phyloP scores from a whole-genome alignment of 2,329 filamentous ascomycete species.

The Polychaeton citri region DNA sequence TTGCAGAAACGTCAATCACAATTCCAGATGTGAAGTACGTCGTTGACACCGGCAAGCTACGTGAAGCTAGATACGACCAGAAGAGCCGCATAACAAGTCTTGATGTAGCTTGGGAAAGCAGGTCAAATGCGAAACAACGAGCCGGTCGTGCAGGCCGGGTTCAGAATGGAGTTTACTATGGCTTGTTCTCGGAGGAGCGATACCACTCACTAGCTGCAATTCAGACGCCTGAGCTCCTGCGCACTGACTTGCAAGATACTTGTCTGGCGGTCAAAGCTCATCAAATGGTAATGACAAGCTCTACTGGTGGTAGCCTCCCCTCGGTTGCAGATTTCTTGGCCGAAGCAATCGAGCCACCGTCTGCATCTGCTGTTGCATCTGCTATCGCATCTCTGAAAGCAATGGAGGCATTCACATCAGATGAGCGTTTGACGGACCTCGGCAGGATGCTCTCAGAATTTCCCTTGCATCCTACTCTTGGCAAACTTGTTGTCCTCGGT shows the following conservation, averaged over 20 bases:
- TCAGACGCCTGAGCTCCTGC: constrained; percentile 28
- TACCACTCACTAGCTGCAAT: constrained; percentile 21
- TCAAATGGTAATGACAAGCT: constrained; percentile 10
- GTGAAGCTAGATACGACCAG: constrained; percentile 28
- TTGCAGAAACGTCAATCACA: constrained; percentile 39
- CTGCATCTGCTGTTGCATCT: constrained; percentile 20
- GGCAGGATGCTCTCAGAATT: constrained; percentile 29
- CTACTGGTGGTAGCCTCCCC: constrained; percentile 7
- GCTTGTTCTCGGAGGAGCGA: constrained; percentile 29
- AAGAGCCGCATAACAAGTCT: constrained; percentile 25
- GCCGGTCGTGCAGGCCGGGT: constrained; percentile 38
- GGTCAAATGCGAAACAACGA: constrained; percentile 34
- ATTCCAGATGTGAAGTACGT: constrained; percentile 40
- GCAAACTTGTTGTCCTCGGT: constrained; percentile 38
- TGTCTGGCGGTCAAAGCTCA: constrained; percentile 32
- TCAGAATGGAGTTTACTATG: constrained; percentile 36
- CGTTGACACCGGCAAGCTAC: constrained; percentile 34
- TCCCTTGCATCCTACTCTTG: constrained; percentile 31
- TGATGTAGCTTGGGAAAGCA: constrained; percentile 32
- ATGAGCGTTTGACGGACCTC: constrained; percentile 32
- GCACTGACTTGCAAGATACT: constrained; percentile 30
- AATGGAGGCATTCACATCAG: constrained; percentile 29
- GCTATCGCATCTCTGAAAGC: constrained; percentile 27
- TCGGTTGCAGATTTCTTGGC: constrained; percentile 29
- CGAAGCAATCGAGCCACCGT: constrained; percentile 33